These are phyloP conservation scores for Cantharellus anzutake DNA, from an alignment of 768 basidiomycete species.

Conservation along the genomic window DNA sequence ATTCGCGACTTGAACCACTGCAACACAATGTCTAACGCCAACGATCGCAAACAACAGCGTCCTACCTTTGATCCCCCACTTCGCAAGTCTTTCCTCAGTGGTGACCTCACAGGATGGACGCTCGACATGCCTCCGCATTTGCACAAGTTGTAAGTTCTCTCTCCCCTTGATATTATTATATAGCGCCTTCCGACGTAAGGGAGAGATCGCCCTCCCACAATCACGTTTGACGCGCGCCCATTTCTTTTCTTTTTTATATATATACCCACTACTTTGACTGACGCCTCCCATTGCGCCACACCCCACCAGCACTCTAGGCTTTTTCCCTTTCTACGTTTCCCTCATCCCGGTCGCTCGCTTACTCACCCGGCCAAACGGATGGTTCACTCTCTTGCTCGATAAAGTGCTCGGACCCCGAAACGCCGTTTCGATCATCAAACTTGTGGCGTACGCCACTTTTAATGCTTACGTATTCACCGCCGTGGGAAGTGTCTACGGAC, in stretches of 20 bases:
- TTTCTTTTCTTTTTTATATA: too few relatives aligned
- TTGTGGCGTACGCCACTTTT: neutral
- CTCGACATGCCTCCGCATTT: slow-evolving; percentile 1
- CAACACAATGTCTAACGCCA: too few relatives aligned
- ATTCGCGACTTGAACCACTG: too few relatives aligned
- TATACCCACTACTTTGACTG: too few relatives aligned
- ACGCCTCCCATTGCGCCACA: neutral
- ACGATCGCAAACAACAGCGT: neutral
- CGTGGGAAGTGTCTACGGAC: neutral
- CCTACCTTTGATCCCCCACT: neutral
- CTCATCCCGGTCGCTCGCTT: neutral
- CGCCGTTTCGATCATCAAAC: neutral
- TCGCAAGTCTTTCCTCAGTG: neutral
- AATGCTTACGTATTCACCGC: neutral
- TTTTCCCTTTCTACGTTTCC: neutral
- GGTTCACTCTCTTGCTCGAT: neutral
- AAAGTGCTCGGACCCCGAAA: neutral
- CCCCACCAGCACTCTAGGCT: neutral
- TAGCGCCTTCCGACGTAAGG: too few relatives aligned
- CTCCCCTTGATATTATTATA: neutral
- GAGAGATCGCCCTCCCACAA: too few relatives aligned
- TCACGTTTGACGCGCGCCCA: too few relatives aligned
- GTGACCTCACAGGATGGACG: neutral
- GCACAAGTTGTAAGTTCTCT: neutral
- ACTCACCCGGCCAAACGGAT: neutral